Evolutionary conservation across 2,329 filamentous ascomycete species (phyloP).

Genomic region (Herpotrichia juniperi): DNA sequence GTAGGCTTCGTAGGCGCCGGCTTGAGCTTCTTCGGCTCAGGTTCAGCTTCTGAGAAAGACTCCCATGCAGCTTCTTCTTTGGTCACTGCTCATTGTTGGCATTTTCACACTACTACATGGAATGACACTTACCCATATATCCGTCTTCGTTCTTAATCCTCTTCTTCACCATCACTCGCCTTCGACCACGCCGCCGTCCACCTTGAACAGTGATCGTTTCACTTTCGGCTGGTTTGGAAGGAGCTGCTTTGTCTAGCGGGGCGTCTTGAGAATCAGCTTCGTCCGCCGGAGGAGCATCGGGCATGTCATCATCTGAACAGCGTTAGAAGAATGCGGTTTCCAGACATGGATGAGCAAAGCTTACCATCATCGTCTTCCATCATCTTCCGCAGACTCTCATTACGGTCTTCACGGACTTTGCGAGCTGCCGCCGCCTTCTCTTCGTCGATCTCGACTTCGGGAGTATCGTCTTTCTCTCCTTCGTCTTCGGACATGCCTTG

Average conservation of each 20-base stretch:
- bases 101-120: not conserved
- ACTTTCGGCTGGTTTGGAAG: conserved; percentile 26
- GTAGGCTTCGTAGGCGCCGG: conserved; percentile 36
- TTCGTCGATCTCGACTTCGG: conserved; percentile 35
- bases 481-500: conserved; percentile 59
- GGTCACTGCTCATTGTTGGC: conserved; percentile 67
- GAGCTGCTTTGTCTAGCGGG: conserved; percentile 22
- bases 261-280: conserved; percentile 46
- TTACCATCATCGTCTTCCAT: conserved; percentile 71
- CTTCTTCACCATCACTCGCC: conserved; percentile 86
- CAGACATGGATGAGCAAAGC: conserved; percentile 9
- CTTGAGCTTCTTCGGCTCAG: conserved; percentile 63
- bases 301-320: conserved; percentile 60
- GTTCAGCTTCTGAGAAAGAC: conserved; percentile 90
- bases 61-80: conserved; percentile 87
- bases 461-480: conserved; percentile 36
- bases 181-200: conserved; percentile 75
- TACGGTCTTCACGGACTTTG: conserved; percentile 64
- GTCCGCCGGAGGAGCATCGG: conserved; percentile 56
- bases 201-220: conserved; percentile 58
- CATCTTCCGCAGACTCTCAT: conserved; percentile 72
- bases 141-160: conserved; percentile 87
- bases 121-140: conserved; percentile 72
- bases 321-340: conserved; percentile 25
- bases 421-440: conserved; percentile 42